Evolutionary conservation across 441 rosid species (phyloP).

Genomic region (Pelargonium fulgidum): DNA sequence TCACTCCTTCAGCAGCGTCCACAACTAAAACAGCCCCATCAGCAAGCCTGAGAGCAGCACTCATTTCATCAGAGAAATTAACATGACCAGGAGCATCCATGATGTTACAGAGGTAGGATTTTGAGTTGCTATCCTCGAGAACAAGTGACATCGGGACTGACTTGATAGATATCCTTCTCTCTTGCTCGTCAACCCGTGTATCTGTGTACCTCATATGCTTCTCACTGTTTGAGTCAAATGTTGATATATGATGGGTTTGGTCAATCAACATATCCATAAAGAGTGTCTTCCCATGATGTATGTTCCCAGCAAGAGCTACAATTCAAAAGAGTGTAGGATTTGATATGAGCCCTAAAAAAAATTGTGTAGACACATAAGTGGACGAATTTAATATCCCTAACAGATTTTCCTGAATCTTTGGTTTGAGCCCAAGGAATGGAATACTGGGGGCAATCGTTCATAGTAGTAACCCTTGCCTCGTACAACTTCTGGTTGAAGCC

Average conservation of each 20-base stretch:
- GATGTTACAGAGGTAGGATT: constrained; percentile 82
- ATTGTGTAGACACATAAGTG: constrained; percentile 81
- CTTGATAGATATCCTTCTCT: constrained; percentile 88
- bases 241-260: constrained; percentile 86
- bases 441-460: no score
- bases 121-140: constrained; percentile 84
- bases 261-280: constrained; percentile 98
- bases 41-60: constrained; percentile 84
- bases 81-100: constrained; percentile 96
- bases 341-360: constrained; percentile 89
- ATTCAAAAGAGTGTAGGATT: constrained; percentile 76
- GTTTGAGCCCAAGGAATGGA: no score
- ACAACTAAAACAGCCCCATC: constrained; percentile 92
- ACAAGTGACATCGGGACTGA: constrained; percentile 94
- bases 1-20: constrained; percentile 94
- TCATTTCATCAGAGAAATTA: constrained; percentile 95
- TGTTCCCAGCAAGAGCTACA: constrained; percentile 88
- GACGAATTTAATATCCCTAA: constrained; percentile 66
- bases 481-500: no score
- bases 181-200: constrained; percentile 91
- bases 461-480: no score
- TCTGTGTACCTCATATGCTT: constrained; percentile 88
- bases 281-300: constrained; percentile 87
- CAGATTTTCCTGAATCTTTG: no score
- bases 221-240: constrained; percentile 72